Evolutionary conservation across 176 grass and related monocot species (phyloP), one percentile per base, ranked within the genome.

Genomic region (Rhipidocladum racemiflorum): DNA sequence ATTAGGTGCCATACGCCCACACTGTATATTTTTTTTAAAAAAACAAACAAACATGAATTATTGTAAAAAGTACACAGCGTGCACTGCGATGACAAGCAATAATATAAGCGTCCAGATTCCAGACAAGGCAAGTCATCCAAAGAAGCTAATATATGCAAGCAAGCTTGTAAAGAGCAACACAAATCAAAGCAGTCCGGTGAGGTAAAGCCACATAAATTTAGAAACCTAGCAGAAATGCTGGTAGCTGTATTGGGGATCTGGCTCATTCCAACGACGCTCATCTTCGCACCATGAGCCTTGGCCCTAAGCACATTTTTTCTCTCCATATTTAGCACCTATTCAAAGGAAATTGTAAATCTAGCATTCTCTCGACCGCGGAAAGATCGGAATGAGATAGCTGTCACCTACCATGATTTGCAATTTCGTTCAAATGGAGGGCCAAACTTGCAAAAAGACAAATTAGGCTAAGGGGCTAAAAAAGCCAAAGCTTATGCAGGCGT

Each of bases 221-320:
- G 79, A 73, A 61, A 43, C 75, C 51, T 54, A 35, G 65, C 43
- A 53, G 56, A 79, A 65, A 92, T 90, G 93, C 66, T 84, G 70
- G 83, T 92, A 56, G 50, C 88, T 34, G 81, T 72, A 25, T 73
- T 96, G 16, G 88, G 85, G 53, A 68, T 90, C 67, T 92, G 90
- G 67, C 32, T 84, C 64, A 85, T 89, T 72, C 90, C 90, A 15
- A 56, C 91, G 86, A 89, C 85, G 15, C 88, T 92, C 80, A 56
- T 92, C 82, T 79, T 96, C 35, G 61, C 83, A 64, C 90, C 90
- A 48, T 3, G 4, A 34, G 32, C 32, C 32, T 34, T 34, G 32
- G 32, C 2, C 32, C 32, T 34, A 3, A 3, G 32, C 32, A 34
- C 32, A 32, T 34, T 34, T 34, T 34, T 34, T 34, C 2, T 34